Percentiles rank a stretch among this genome's conserved stretches.
Evolutionary conservation across 1,139 yeast genomes (phyloP).

Genomic region (Zygosaccharomyces sapae): DNA sequence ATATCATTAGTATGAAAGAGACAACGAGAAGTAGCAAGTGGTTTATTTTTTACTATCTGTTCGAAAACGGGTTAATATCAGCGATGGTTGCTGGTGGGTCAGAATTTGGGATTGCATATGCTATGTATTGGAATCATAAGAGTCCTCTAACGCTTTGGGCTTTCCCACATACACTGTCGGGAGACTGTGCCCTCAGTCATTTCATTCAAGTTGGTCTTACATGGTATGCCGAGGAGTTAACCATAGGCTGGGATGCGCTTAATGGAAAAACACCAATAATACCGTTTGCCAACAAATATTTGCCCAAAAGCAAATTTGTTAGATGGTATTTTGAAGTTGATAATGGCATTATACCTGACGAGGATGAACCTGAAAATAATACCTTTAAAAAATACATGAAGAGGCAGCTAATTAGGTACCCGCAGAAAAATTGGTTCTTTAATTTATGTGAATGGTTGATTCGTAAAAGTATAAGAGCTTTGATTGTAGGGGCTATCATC

Average conservation of each 20-base stretch:
- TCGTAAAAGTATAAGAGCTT: conserved; percentile 19
- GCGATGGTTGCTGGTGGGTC: conserved; percentile 28
- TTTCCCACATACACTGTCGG: conserved; percentile 29
- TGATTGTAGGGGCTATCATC: conserved; percentile 16
- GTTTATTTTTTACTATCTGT: conserved; percentile 12
- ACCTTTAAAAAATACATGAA: conserved; percentile 10
- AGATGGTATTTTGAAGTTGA: conserved; percentile 18
- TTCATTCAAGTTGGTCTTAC: conserved; percentile 26
- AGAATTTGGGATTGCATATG: conserved; percentile 29
- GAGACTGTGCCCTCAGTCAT: conserved; percentile 27
- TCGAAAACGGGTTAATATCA: conserved; percentile 17
- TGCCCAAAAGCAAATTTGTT: conserved; percentile 5
- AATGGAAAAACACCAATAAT: conserved; percentile 10
- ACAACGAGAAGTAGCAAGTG: conserved; percentile 7
- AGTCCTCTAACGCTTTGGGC: conserved; percentile 23
- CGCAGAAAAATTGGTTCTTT: conserved; percentile 13
- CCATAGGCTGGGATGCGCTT: conserved; percentile 23
- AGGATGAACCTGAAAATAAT: conserved; percentile 8
- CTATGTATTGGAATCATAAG: conserved; percentile 22
- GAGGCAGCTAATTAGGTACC: conserved; percentile 15
- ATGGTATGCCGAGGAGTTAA: conserved; percentile 24
- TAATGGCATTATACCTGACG: conserved; percentile 14
- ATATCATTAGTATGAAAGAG: conserved; percentile 1
- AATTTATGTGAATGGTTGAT: conserved; percentile 21
- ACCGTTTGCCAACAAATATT: conserved; percentile 9